Evolutionary conservation across 225 moss, liverwort and hornwort genomes (phyloP).

Genomic region (Straminergon stramineum): DNA sequence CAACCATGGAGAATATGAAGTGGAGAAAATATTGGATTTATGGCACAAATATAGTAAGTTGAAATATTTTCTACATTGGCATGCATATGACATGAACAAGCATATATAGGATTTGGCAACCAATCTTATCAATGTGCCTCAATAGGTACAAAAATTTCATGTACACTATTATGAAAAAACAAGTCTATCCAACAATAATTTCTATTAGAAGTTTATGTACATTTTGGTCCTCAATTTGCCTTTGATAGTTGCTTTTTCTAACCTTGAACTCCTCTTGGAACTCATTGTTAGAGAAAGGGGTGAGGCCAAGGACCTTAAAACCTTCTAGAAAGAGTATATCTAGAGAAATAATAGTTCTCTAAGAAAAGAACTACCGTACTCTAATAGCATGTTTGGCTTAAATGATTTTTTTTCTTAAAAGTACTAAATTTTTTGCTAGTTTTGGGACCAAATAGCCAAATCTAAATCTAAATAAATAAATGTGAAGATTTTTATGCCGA

Average conservation of each 20-base stretch:
- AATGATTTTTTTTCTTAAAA: too few species aligned
- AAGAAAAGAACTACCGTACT: not conserved
- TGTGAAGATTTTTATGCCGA: too few species aligned
- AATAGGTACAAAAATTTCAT: not conserved
- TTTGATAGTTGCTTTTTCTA: not conserved
- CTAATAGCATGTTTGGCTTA: too few species aligned
- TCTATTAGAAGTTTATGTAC: not conserved
- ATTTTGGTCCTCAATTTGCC: not conserved
- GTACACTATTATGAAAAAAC: not conserved
- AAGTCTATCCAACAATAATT: not conserved
- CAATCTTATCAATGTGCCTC: accelerated
- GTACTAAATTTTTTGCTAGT: too few species aligned
- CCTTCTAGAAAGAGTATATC: not conserved
- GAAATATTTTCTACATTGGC: not conserved
- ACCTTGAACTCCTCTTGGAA: not conserved
- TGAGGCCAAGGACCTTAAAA: not conserved
- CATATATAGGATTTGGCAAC: accelerated
- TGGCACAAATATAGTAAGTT: accelerated
- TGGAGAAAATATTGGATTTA: not conserved
- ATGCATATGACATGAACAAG: accelerated
- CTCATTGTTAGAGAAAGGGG: not conserved
- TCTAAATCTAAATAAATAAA: too few species aligned
- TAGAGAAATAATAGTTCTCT: too few species aligned
- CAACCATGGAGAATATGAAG: not conserved
- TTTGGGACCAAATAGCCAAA: too few species aligned